Evolutionary conservation across 176 grass and related monocot species (phyloP).

Genomic region (Pontederia paniculata): DNA sequence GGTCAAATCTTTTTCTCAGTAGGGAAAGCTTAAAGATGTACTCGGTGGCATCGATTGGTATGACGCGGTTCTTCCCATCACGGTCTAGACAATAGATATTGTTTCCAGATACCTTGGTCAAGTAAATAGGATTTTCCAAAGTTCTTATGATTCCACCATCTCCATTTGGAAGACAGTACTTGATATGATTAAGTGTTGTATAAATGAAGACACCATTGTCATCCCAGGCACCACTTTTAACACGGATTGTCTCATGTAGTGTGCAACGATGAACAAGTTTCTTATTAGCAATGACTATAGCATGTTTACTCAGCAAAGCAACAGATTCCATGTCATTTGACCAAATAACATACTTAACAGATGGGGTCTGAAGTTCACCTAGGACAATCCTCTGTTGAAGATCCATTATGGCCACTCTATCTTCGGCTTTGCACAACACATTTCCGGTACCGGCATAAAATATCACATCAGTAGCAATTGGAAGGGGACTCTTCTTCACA

Average conservation of each 20-base stretch:
- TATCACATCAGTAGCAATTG: conserved; percentile 74
- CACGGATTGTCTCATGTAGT: conserved; percentile 91
- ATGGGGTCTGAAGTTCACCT: conserved; percentile 72
- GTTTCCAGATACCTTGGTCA: conserved; percentile 73
- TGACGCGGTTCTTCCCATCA: conserved; percentile 78
- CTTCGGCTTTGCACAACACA: conserved; percentile 76
- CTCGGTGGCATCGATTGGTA: conserved; percentile 85
- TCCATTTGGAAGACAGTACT: conserved; percentile 98
- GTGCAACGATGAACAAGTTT: conserved; percentile 77
- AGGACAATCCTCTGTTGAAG: conserved; percentile 80
- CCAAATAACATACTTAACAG: conserved; percentile 85
- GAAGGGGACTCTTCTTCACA: conserved; percentile 78
- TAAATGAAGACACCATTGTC: conserved; percentile 89
- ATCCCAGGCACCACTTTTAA: conserved; percentile 99
- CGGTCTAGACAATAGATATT: conserved; percentile 83
- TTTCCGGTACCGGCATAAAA: conserved; percentile 93
- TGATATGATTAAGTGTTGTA: conserved; percentile 95
- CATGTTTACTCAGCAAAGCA: conserved; percentile 91
- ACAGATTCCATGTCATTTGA: conserved; percentile 94
- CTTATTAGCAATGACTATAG: conserved; percentile 81
- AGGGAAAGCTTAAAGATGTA: conserved; percentile 98
- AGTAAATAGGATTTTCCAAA: conserved; percentile 84
- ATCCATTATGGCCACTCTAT: conserved; percentile 74
- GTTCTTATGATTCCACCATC: conserved; percentile 94
- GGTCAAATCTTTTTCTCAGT: conserved; percentile 65